A percentile compares a stretch with the other conserved stretches of the same genome.
These are phyloP conservation scores for Ascochyta pisi DNA, from an alignment of 2,329 filamentous ascomycete species.

Conservation along the genomic window DNA sequence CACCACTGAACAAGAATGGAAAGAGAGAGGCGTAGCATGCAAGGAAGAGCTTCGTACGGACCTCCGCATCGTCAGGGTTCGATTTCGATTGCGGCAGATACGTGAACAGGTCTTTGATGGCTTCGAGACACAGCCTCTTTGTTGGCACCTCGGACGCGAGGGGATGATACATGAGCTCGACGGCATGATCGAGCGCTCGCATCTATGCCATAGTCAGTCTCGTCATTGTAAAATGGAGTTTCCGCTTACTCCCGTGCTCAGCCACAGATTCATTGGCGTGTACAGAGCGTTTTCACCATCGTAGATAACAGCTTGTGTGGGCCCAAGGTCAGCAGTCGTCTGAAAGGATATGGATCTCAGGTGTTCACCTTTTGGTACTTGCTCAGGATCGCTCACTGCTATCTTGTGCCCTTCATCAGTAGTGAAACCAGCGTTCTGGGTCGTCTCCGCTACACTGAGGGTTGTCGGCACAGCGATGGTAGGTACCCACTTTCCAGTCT, in stretches of 20 bases:
- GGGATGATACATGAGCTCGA: constrained; percentile 63
- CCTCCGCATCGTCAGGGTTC: constrained; percentile 55
- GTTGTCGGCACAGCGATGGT: constrained; percentile 50
- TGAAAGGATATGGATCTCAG: background rate
- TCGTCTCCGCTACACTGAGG: constrained; percentile 62
- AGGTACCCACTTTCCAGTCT: constrained; percentile 48
- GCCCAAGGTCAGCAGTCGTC: background rate
- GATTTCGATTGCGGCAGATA: constrained; percentile 59
- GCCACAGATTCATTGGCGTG: constrained; percentile 59
- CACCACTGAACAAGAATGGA: constrained; percentile 57
- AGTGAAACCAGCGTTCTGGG: constrained; percentile 60
- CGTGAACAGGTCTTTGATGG: constrained; percentile 60
- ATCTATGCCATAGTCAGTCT: constrained; percentile 41
- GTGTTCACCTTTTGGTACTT: constrained; percentile 49
- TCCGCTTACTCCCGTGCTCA: constrained; percentile 55
- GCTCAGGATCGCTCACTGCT: constrained; percentile 54
- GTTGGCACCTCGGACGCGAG: constrained; percentile 58
- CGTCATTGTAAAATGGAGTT: background rate
- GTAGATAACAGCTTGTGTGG: constrained; percentile 57
- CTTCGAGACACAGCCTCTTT: constrained; percentile 55
- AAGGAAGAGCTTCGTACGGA: constrained; percentile 60
- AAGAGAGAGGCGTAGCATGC: constrained; percentile 60
- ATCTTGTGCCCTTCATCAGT: constrained; percentile 59
- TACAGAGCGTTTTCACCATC: constrained; percentile 59
- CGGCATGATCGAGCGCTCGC: constrained; percentile 62